Base-by-base conservation (phyloP, 129 eudicot genomes). In the Kitagawia praeruptora region DNA sequence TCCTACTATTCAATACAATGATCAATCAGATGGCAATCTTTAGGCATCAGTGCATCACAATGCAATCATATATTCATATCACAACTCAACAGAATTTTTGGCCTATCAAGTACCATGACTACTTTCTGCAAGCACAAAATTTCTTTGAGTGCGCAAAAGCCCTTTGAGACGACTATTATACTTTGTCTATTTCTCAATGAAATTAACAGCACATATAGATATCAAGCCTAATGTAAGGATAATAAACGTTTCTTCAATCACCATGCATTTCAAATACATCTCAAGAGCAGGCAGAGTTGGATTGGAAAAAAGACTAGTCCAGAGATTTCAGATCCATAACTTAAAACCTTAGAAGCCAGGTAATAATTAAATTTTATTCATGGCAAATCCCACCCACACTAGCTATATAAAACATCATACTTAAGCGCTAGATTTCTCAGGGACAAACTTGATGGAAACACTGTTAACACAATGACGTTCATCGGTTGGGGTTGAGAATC, bases 381-480 rank as follows among this genome's bases (percentile, higher is more conserved):
- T 63, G 9, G 27, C 70, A n/a, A 61, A 1, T 8, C 18, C 39
- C 14, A 27, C 23, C 69, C 38, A 64, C 2, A 28, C 28, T 27
- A 15, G 28, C 71, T 66, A 66, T n/a, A 31, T 38, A 6, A 38
- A 19, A 67, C 49, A 8, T 81, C 81, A 88, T 64, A 56, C 56
- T 56, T 85, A 82, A 47, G 83, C 76, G 38, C 74, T 61, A 47
- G 86, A 58, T 6, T 85, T 83, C 28, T 74, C 89, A 2, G 94
- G 73, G 34, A 82, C 67, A 78, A 95, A 95, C 93, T 92, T 95
- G 79, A 95, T 56, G 41, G 98, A 95, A 80, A 95, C 82, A 54
- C 97, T 92, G 83, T 95, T 95, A 44, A 95, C 97, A 78, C 98
- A 95, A 48, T 95, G 98, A 58, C 98, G 91, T 81, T 92, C 98